A percentile compares a stretch with the other conserved stretches of the same genome.
Conservation (phyloP, 2,329 filamentous ascomycete genomes). For the Colletotrichum viniferum region DNA sequence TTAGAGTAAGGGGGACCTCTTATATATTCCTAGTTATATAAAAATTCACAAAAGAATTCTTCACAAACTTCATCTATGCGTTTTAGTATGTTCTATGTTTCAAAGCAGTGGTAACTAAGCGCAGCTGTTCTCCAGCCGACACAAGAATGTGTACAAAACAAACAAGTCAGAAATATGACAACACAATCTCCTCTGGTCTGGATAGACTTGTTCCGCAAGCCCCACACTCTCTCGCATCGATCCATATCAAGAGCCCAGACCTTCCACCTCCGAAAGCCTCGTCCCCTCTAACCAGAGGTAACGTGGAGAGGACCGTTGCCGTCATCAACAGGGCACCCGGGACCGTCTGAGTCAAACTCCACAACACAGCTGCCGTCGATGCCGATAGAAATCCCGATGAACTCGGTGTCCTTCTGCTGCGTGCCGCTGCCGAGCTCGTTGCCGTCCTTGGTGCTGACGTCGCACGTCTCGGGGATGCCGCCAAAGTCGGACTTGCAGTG, state of each 20-base stretch:
- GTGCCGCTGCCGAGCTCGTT: neutral
- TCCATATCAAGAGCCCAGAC: neutral
- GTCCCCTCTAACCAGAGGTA: neutral
- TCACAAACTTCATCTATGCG: neutral
- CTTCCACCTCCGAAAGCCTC: neutral
- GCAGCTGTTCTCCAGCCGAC: neutral
- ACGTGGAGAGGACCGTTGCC: neutral
- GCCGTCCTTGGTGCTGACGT: neutral
- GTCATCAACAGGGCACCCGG: neutral
- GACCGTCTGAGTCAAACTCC: neutral
- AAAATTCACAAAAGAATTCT: too few relatives aligned
- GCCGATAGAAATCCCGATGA: neutral
- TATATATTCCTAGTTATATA: too few relatives aligned
- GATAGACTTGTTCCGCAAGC: neutral
- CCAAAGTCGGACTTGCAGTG: neutral
- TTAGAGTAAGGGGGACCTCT: too few relatives aligned
- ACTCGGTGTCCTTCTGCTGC: neutral
- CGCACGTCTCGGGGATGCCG: neutral
- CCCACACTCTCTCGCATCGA: neutral
- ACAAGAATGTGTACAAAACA: neutral
- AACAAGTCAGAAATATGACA: neutral
- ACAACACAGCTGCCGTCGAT: neutral
- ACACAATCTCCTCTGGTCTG: fast-evolving
- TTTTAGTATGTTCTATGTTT: neutral
- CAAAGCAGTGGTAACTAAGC: neutral